Base-by-base conservation (phyloP, 139 green algal species). In the Microglena sp. region DNA sequence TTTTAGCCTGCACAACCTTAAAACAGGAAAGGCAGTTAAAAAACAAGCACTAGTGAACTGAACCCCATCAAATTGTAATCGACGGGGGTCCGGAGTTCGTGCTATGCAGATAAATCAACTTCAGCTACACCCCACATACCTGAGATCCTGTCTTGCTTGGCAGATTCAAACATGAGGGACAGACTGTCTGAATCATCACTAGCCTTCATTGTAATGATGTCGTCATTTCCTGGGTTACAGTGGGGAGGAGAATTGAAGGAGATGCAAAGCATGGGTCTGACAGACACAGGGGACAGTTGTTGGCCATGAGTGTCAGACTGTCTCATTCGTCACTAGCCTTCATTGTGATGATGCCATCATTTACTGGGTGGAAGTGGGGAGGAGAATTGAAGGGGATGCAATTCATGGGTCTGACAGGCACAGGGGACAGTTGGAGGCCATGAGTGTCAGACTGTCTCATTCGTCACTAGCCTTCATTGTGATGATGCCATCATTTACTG, bases 171-270 rank as follows among this genome's bases (percentile, higher is more conserved):
- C 84, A 98, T 92, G 74, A 99, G 93, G 4, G 87, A 95, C 30
- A 98, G 82, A 6, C 77, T 90, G 79, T 99, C 92, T 2, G 81
- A 82, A 11, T 86, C 78, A 74, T 99, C 94, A 61, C 96, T 88
- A 29, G 86, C 90, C 73, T 97, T 97, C 59, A 99, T 87, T 11
- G 91, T 98, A 57, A 99, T 89, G 36, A 91, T 84, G 76, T 99
- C 94, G 62, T 97, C 90, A 63, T 92, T 96, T 60, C 81, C 86
- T 69, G 57, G 55, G 33, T 24, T 7, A 8, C 22, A 15, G 6
- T 22, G 31, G 32, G 8, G 30, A 6, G 31, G 5, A 3, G 5
- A 26, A 31, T 32, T 31, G 31, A 3, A 29, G 21, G 31, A 24
- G 58, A 22, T 11, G 18, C 6, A 24, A 8, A 5, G 8, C 55